Evolutionary conservation across 768 basidiomycete genomes (phyloP).

Genomic region (Pholiota conissans): DNA sequence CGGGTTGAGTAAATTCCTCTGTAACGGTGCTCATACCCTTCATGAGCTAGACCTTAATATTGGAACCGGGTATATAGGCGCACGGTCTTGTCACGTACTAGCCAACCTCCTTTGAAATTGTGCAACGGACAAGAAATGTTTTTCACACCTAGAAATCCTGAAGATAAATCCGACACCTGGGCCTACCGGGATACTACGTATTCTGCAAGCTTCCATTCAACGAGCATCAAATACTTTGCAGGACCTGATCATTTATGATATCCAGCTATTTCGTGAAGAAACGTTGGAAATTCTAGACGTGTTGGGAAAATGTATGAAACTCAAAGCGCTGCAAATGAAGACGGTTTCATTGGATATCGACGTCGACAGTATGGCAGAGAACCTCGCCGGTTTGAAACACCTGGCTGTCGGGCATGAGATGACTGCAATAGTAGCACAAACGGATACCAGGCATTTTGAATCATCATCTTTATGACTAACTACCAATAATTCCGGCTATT

Average conservation of each 20-base stretch:
- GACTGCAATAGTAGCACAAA: too few species aligned
- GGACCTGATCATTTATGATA: not conserved
- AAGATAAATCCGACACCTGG: not conserved
- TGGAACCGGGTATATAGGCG: not conserved
- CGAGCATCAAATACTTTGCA: not conserved
- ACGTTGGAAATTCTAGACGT: not conserved
- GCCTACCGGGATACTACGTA: not conserved
- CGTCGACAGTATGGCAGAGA: not conserved
- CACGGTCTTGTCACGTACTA: not conserved
- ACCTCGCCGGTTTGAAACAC: not conserved
- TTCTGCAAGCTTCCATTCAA: not conserved
- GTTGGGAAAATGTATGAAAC: not conserved
- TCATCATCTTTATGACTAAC: too few species aligned
- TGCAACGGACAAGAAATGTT: not conserved
- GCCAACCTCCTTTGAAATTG: not conserved
- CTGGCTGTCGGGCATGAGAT: not conserved
- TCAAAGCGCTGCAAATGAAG: not conserved
- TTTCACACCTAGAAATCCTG: not conserved
- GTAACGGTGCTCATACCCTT: not conserved
- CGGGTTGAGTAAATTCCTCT: not conserved
- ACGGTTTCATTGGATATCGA: not conserved
- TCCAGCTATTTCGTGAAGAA: not conserved
- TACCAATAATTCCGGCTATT: too few species aligned
- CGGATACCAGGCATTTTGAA: too few species aligned
- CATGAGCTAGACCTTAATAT: not conserved